Base-by-base conservation (phyloP, 2,329 filamentous ascomycete species). In the Ophiostoma himal-ulmi region DNA sequence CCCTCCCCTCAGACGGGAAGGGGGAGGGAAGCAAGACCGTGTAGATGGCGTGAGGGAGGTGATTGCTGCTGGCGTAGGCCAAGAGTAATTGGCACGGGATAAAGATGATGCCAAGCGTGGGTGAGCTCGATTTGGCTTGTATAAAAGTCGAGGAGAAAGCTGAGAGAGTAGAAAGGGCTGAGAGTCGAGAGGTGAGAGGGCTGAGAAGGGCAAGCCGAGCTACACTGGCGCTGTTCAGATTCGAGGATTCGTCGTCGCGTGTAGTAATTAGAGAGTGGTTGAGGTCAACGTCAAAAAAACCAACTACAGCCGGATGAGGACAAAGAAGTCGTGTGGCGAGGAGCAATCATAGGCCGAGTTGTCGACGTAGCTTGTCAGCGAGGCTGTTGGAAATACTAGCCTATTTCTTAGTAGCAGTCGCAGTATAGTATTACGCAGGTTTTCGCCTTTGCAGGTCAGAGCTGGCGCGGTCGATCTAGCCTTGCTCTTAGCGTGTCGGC, bases 401-500 rank as follows among this genome's bases (percentile, higher is more conserved):
- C 34, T n/a, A n/a, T 13, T 34, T 17, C n/a, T 17, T 36, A 64
- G 57, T 41, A 26, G 62, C 13, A 48, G 44, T n/a, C 17, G 44
- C 17, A n/a, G 20, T 36, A 39, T 11, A 5, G 30, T 64, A 64
- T 37, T 36, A 64, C 60, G 34, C 60, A 64, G 60, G 34, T 64
- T 64, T 36, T 37, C 34, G 30, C 60, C 39, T 64, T 62, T 36
- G 30, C 10, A 48, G 44, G 44, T 30, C 22, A 30, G 54, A 60
- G 22, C 54, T 60, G 26, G 54, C 60, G 60, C 60, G 30, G 30
- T 37, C 57, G 54, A 5, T 34, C 60, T 36, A 64, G 60, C 60
- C 60, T 64, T 64, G 60, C 62, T 39, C 20, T 41, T 41, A 65
- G 62, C 62, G 62, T 65, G 62, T 65, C 62, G 34, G 10, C 62